Base-by-base conservation (phyloP, 257 asterid genomes). In the Perilla frutescens region DNA sequence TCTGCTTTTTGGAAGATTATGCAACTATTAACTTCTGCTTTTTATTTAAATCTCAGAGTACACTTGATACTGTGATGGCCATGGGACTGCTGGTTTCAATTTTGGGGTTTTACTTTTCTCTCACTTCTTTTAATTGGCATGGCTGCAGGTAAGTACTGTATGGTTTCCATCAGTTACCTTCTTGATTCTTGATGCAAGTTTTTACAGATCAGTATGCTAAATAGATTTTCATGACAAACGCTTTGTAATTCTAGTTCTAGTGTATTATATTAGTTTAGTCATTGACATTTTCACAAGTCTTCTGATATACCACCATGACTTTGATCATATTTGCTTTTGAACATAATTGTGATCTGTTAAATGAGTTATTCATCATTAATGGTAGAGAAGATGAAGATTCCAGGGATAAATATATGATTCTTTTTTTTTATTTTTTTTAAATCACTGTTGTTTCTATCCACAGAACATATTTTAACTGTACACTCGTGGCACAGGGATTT, bases 21-120 rank as follows among this genome's bases (percentile, higher is more conserved):
- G 70, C 72, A 65, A 75, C 40, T 64, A 71, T 61, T 68, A 54
- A 81, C 68, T 47, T 77, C 71, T 61, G 53, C 37, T 41, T 72
- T 80, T 31, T 70, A 6, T 70, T 57, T 72, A 45, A 37, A 71
- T 86, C 45, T 69, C 89, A 92, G 98, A 91, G 97, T 80, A 85
- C 98, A 0, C 84, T 85, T 57, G 98, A 93, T 83, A 79, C 78
- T 68, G 87, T 77, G 63, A 74, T 91, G 85, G 96, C 91, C 5
- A n/a, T 83, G 74, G 81, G 68, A 63, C 68, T 87, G 80, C 89
- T 93, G 29, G 71, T 79, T 70, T 83, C 74, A 68, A 77, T 89
- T 68, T 41, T 74, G 70, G 82, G 81, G 62, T 50, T 78, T 56
- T 79, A 79, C 83, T 74, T 69, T 70, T 73, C 72, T 61, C 61